A percentile compares a stretch with the other conserved stretches of the same genome.
phyloP scores from a whole-genome alignment of 805 yeast species.

The Pichia cabralensis region DNA sequence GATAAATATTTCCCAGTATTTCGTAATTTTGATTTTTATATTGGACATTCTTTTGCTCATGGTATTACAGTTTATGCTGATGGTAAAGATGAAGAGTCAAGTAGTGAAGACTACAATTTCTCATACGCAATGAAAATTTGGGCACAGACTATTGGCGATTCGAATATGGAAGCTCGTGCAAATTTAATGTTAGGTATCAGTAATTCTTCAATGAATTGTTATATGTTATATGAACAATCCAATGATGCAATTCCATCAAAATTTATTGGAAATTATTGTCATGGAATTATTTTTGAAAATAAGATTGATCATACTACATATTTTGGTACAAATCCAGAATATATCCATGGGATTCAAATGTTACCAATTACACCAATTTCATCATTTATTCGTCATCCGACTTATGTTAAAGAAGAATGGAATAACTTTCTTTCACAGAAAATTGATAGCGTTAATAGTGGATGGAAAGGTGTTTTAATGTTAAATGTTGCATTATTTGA shows the following conservation, averaged over 20 bases:
- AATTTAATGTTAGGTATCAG: conserved; percentile 52
- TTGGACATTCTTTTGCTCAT: conserved; percentile 74
- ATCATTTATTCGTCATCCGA: conserved; percentile 43
- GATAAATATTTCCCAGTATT: conserved; percentile 57
- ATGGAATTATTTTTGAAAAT: conserved; percentile 68
- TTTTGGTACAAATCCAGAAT: conserved; percentile 63
- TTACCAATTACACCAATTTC: conserved; percentile 64
- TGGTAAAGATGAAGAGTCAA: conserved; percentile 69
- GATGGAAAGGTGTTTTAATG: conserved; percentile 67
- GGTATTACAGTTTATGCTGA: conserved; percentile 64
- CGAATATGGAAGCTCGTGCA: conserved; percentile 42
- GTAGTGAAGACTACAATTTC: conserved; percentile 67
- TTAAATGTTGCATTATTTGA: conserved; percentile 67
- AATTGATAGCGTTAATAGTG: conserved; percentile 42
- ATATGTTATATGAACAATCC: conserved; percentile 43
- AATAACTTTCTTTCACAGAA: conserved; percentile 32
- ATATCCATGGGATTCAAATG: conserved; percentile 73
- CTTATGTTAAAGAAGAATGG: conserved; percentile 59
- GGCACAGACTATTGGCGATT: conserved; percentile 47
- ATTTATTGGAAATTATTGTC: conserved; percentile 54
- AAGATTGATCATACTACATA: conserved; percentile 66
- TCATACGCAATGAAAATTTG: conserved; percentile 59
- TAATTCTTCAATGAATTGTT: conserved; percentile 42
- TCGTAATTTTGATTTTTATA: conserved; percentile 64
- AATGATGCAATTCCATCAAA: conserved; percentile 46